Evolutionary conservation across 208 protist species (phyloP).

Genomic region (Strigomonas galati): DNA sequence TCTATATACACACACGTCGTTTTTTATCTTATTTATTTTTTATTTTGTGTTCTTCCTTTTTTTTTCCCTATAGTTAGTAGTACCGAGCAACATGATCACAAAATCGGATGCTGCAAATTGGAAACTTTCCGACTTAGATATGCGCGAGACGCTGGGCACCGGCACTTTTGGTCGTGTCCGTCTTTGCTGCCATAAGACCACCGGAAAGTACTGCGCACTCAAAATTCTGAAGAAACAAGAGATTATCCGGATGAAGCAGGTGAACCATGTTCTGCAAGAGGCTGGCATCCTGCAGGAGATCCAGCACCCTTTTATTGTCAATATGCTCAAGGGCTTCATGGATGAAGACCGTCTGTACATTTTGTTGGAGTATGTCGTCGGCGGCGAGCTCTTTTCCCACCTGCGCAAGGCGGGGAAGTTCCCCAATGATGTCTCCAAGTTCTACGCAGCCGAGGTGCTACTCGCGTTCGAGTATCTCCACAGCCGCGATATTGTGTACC

Average conservation of each 20-base stretch:
- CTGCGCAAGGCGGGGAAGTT: conserved; percentile 90
- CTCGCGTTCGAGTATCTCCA: conserved; percentile 88
- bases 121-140: conserved; percentile 88
- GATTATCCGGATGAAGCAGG: conserved; percentile 88
- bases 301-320: conserved; percentile 94
- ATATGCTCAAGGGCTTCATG: conserved; percentile 95
- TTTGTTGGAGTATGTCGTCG: conserved; percentile 93
- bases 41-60: conserved; percentile 11
- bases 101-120: conserved; percentile 66
- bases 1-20: neutral
- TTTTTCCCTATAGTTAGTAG: conserved; percentile 2
- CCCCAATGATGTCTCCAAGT: conserved; percentile 89
- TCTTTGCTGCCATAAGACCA: conserved; percentile 83
- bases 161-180: conserved; percentile 94
- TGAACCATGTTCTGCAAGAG: conserved; percentile 92
- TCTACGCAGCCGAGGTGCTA: conserved; percentile 91
- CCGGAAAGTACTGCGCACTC: conserved; percentile 79
- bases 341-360: conserved; percentile 92
- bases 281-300: conserved; percentile 92
- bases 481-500: conserved; percentile 78
- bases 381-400: conserved; percentile 91
- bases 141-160: conserved; percentile 89
- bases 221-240: conserved; percentile 92
- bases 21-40: neutral
- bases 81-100: conserved; percentile 24